Base-by-base conservation (phyloP, 176 grass and related monocot genomes). In the Zoysia japonica region DNA sequence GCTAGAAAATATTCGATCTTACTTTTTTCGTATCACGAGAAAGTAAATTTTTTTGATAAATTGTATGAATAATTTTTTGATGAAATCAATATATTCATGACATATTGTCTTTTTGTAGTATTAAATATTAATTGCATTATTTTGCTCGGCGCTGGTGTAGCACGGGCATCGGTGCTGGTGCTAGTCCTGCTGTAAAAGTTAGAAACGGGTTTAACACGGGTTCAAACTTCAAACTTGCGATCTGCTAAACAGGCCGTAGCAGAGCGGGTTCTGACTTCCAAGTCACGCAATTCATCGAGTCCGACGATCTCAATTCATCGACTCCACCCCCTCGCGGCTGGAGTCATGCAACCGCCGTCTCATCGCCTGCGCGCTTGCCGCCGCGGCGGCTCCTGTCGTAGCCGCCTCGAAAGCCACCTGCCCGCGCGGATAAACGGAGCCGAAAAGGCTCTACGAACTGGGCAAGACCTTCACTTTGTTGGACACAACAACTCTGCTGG, bases 321-420 rank as follows among this genome's bases (percentile, higher is more conserved):
- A 66, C 47, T 20, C 37, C 62, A 67, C 65, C 64, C 64, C 48
- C 76, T 67, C 61, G 62, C 11, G 11, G 63, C 48, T 43, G 76
- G 62, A 53, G 76, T 78, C 62, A 78, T 62, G 63, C 62, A 67
- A 78, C 76, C 48, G 48, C 48, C 63, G 6, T 78, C 61, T 52
- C 37, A 10, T 54, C 63, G 48, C 48, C 76, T 48, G 62, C 62
- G 20, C 37, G 16, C 62, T 53, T 28, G 60, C 46, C 47, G 75
- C 61, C 60, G 60, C 37, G 1, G 45, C 37, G 2, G 47, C 61
- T 17, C 20, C 47, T 2, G 48, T 42, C 16, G 37, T 66, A 36
- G 5, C 8, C 61, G 46, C 16, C 76, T 42, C 16, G 3, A 42
- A 10, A 61, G 9, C 47, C 46, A 16, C 38, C 62, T 42, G 47